These are phyloP conservation scores for Pisolithus microcarpus DNA, from an alignment of 768 basidiomycete genomes.

Conservation along the genomic window DNA sequence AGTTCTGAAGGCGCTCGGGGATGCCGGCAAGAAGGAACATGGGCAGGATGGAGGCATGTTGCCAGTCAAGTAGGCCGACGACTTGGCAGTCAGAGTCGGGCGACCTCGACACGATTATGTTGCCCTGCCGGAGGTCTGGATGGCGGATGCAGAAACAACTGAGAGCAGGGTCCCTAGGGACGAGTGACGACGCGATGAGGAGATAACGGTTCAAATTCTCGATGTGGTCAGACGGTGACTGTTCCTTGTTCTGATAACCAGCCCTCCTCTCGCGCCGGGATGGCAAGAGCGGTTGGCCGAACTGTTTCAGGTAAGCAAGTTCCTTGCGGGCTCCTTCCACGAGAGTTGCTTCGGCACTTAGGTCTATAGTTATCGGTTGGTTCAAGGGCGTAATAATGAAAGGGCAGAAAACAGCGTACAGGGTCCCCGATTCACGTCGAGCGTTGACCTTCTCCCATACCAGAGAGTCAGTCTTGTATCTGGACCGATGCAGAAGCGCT, in stretches of 20 bases:
- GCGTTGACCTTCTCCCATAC: conserved; percentile 43
- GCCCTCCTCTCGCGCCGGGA: conserved; percentile 24
- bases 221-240: conserved; percentile 41
- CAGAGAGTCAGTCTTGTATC: conserved; percentile 38
- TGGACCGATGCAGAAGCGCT: conserved; percentile 40
- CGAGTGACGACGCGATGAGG: conserved; percentile 26
- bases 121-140: conserved; percentile 35
- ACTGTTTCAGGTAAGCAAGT: not conserved
- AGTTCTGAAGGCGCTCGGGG: conserved; percentile 40
- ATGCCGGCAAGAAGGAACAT: conserved; percentile 42
- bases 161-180: conserved; percentile 34
- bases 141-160: conserved; percentile 41
- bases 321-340: not conserved
- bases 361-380: not conserved
- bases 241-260: conserved; percentile 39
- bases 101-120: conserved; percentile 42
- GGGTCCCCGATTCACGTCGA: conserved; percentile 45
- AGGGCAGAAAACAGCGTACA: conserved; percentile 37
- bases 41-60: conserved; percentile 49
- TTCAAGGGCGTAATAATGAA: conserved; percentile 11
- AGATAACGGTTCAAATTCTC: conserved; percentile 43
- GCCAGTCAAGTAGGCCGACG: conserved; percentile 46
- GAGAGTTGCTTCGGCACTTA: not conserved
- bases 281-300: not conserved
- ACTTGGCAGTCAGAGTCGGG: conserved; percentile 35